phyloP scores from a whole-genome alignment of 768 basidiomycete species.

The Glaciozyma antarctica region DNA sequence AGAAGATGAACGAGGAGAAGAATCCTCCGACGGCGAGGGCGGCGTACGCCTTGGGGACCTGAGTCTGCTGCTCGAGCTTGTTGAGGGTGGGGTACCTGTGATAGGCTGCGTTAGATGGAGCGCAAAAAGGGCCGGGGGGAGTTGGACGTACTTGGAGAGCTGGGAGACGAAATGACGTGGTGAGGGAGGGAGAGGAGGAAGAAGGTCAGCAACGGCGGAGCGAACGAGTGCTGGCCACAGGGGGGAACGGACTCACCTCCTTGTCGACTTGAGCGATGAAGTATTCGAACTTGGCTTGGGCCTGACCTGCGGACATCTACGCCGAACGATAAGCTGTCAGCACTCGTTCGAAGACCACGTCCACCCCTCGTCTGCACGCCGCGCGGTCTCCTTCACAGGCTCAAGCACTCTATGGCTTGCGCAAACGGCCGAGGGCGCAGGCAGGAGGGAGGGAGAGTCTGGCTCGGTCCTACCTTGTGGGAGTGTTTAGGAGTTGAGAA shows the following conservation, averaged over 20 bases:
- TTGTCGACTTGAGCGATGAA: conserved; percentile 55
- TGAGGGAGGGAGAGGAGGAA: conserved; percentile 32
- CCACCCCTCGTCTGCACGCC: too few species aligned
- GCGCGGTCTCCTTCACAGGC: too few species aligned
- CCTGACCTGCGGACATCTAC: too few species aligned
- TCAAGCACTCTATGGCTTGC: too few species aligned
- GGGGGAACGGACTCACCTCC: conserved; percentile 54
- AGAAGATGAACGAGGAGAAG: conserved; percentile 61
- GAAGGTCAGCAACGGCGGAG: conserved; percentile 29
- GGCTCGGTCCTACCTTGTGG: too few species aligned
- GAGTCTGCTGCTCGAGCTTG: conserved; percentile 77
- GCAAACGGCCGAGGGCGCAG: too few species aligned
- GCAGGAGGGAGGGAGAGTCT: too few species aligned
- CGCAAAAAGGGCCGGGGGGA: not conserved
- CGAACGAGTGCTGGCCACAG: conserved; percentile 2
- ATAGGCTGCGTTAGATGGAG: not conserved
- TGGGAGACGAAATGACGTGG: conserved; percentile 26
- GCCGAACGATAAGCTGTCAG: too few species aligned
- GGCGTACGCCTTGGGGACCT: conserved; percentile 83
- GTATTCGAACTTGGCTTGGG: too few species aligned
- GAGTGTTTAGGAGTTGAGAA: too few species aligned
- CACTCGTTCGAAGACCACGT: too few species aligned
- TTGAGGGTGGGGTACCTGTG: conserved; percentile 44
- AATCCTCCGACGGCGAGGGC: conserved; percentile 63
- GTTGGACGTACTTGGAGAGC: conserved; percentile 54